Evolutionary conservation across 2,329 filamentous ascomycete genomes (phyloP).

Genomic region (Paramyrothecium sp.): DNA sequence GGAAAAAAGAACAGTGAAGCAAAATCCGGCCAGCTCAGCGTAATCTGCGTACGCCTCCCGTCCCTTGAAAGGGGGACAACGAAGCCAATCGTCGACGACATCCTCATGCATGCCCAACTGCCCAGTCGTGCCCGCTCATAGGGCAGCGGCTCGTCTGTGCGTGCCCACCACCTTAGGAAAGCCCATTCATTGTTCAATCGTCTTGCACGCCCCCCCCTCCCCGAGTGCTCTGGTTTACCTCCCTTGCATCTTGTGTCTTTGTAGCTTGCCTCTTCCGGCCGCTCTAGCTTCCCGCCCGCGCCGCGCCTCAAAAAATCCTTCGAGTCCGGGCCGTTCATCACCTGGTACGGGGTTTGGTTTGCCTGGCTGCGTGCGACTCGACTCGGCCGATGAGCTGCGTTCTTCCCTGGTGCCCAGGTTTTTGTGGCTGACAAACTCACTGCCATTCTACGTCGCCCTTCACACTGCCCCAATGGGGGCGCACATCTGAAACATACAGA

Average conservation of each 20-base stretch:
- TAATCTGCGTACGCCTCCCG: neutral
- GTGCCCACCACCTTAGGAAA: too few relatives aligned
- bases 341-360: too few relatives aligned
- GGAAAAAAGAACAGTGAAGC: too few relatives aligned
- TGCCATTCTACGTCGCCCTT: too few relatives aligned
- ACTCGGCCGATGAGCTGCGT: neutral
- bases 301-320: neutral
- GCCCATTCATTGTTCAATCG: too few relatives aligned
- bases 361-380: neutral
- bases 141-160: neutral
- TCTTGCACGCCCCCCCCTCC: too few relatives aligned
- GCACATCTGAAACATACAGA: too few relatives aligned
- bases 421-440: too few relatives aligned
- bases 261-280: neutral
- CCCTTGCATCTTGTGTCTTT: neutral
- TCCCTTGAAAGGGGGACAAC: neutral
- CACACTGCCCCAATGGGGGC: too few relatives aligned
- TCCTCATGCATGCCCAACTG: constrained; percentile 2
- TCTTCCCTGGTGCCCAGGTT: neutral
- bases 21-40: neutral
- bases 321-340: neutral
- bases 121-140: neutral
- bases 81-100: neutral
- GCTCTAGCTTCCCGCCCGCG: neutral
- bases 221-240: neutral